Evolutionary conservation across 2,329 filamentous ascomycete genomes (phyloP).

Genomic region (Gaeumannomyces tritici): DNA sequence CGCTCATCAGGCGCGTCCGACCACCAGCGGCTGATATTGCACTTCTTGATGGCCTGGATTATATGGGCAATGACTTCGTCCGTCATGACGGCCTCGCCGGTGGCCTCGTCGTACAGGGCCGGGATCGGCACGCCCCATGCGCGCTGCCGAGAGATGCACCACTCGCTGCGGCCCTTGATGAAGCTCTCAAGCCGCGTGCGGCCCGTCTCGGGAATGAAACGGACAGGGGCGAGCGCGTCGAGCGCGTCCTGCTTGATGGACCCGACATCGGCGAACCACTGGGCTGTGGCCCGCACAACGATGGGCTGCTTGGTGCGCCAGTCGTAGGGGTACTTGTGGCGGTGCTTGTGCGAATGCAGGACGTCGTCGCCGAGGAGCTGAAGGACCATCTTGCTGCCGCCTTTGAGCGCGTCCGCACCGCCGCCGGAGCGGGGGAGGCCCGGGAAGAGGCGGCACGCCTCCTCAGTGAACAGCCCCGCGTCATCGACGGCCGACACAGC

Average conservation of each 20-base stretch:
- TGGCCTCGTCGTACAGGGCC: constrained; percentile 69
- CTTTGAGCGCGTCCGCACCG: constrained; percentile 34
- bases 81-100: constrained; percentile 71
- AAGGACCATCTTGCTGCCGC: constrained; percentile 61
- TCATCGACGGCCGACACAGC: constrained; percentile 79
- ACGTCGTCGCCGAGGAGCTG: constrained; percentile 57
- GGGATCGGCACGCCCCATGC: constrained; percentile 97
- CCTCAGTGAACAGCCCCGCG: constrained; percentile 68
- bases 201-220: constrained; percentile 70
- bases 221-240: constrained; percentile 57
- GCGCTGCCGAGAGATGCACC: constrained; percentile 95
- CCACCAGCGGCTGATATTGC: constrained; percentile 92
- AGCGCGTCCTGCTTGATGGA: constrained; percentile 70
- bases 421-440: constrained; percentile 52
- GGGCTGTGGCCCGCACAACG: constrained; percentile 82
- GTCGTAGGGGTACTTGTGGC: constrained; percentile 95
- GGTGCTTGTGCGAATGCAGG: constrained; percentile 59
- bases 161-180: constrained; percentile 78
- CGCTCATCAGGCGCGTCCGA: constrained; percentile 67
- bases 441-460: constrained; percentile 35
- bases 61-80: constrained; percentile 76
- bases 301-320: constrained; percentile 94
- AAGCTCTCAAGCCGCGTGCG: constrained; percentile 74
- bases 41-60: constrained; percentile 63
- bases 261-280: constrained; percentile 94